Percentiles rank a stretch among this genome's conserved stretches.
Conservation (phyloP, 2,329 filamentous ascomycete genomes). For the Cordyceps javanica region DNA sequence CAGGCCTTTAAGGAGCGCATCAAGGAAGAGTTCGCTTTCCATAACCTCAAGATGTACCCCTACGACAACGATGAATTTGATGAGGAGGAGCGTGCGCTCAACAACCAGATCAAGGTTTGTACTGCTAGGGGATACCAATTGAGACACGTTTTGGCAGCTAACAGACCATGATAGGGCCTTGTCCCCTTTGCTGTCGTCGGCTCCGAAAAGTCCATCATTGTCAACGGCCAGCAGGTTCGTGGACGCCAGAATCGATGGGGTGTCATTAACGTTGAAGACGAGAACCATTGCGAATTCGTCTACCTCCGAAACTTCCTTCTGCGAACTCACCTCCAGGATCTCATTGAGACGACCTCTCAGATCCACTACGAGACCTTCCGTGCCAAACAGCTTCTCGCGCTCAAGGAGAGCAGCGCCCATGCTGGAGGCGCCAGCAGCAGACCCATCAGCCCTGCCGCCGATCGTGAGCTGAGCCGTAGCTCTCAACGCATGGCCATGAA, state of each 20-base stretch:
- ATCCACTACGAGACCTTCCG: conserved; percentile 99
- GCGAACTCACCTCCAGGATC: conserved; percentile 94
- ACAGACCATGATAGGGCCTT: conserved; percentile 57
- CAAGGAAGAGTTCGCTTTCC: conserved; percentile 99
- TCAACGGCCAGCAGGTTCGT: conserved; percentile 94
- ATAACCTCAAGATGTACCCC: conserved; percentile 99
- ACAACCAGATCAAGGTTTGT: conserved; percentile 90
- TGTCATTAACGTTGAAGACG: conserved; percentile 98
- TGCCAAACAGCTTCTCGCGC: conserved; percentile 92
- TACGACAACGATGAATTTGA: conserved; percentile 99
- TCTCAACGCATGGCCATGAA: conserved; percentile 99
- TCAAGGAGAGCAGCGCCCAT: conserved; percentile 95
- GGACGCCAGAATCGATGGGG: conserved; percentile 99
- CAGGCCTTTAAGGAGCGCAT: conserved; percentile 97
- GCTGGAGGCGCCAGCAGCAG: conserved; percentile 63
- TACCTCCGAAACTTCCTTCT: conserved; percentile 98
- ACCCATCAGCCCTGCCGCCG: conserved; percentile 91
- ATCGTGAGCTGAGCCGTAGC: conserved; percentile 92
- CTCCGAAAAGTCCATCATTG: conserved; percentile 95
- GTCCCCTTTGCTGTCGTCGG: conserved; percentile 97
- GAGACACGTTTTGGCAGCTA: conserved; percentile 22
- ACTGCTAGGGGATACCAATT: not conserved
- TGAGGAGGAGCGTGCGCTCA: conserved; percentile 88
- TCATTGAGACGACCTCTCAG: conserved; percentile 98
- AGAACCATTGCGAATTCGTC: conserved; percentile 99